These are phyloP conservation scores for Panaeolus cyanescens DNA, from an alignment of 768 basidiomycete genomes.

Conservation along the genomic window DNA sequence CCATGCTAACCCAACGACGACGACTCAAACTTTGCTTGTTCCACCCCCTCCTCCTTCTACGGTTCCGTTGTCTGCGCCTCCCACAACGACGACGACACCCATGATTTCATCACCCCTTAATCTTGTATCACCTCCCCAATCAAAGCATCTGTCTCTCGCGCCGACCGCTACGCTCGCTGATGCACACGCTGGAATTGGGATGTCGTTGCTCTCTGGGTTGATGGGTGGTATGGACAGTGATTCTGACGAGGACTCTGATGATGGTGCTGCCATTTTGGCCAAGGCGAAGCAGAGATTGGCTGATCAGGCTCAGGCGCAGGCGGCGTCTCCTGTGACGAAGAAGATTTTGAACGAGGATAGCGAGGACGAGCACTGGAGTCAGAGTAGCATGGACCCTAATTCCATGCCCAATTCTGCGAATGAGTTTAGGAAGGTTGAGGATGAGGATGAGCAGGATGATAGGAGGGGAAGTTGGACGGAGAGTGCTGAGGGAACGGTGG, in stretches of 20 bases:
- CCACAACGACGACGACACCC: neutral
- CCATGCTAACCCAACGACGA: neutral
- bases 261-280: constrained; percentile 18
- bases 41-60: neutral
- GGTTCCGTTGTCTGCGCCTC: neutral
- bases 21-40: neutral
- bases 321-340: no score
- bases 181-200: constrained; percentile 69
- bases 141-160: neutral
- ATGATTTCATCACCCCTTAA: neutral
- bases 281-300: neutral
- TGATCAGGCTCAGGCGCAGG: neutral
- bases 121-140: neutral
- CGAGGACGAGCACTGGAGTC: constrained; percentile 2
- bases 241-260: constrained; percentile 30
- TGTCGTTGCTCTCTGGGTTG: constrained; percentile 61
- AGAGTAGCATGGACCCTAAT: neutral
- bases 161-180: constrained; percentile 27
- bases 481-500: constrained; percentile 23
- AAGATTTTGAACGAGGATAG: constrained; percentile 9
- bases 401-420: neutral
- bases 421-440: neutral
- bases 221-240: constrained; percentile 32
- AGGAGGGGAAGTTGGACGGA: constrained; percentile 8
- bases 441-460: neutral